These are phyloP conservation scores for Boletellus emodensis DNA, from an alignment of 768 basidiomycete species.

Conservation along the genomic window DNA sequence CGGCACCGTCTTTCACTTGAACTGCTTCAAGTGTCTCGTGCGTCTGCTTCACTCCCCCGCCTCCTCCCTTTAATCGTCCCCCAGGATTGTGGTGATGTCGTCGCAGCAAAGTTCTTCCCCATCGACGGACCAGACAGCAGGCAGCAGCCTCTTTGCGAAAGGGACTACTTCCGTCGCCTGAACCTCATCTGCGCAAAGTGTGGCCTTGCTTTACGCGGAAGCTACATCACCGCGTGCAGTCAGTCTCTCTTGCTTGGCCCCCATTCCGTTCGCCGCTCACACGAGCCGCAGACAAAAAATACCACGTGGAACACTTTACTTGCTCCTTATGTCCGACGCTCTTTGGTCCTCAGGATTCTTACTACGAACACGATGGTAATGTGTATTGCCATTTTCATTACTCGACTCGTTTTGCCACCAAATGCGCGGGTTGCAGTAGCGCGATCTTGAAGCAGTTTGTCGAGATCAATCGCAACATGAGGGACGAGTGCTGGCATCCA, in stretches of 20 bases:
- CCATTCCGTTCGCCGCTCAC: conserved; percentile 9
- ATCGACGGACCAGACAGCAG: conserved; percentile 88
- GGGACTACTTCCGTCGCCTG: conserved; percentile 94
- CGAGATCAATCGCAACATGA: conserved; percentile 97
- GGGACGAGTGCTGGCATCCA: conserved; percentile 99
- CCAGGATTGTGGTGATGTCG: conserved; percentile 94
- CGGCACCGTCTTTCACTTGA: conserved; percentile 91
- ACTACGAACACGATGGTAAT: conserved; percentile 97
- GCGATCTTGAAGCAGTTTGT: conserved; percentile 99
- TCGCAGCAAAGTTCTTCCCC: conserved; percentile 98
- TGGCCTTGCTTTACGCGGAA: conserved; percentile 87
- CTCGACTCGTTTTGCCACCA: conserved; percentile 96
- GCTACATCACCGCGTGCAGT: conserved; percentile 99
- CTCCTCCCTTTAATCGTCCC: conserved; percentile 4
- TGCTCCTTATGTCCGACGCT: conserved; percentile 95
- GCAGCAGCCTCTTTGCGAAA: conserved; percentile 94
- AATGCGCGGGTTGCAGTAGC: conserved; percentile 95
- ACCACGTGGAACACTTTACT: conserved; percentile 98
- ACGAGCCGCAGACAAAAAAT: conserved; percentile 79
- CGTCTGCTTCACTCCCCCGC: conserved; percentile 26
- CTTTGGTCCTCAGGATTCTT: conserved; percentile 97
- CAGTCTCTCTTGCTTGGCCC: conserved; percentile 31
- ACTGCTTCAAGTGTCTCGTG: conserved; percentile 98
- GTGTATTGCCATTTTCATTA: conserved; percentile 99
- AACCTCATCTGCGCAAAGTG: conserved; percentile 97